phyloP scores from a whole-genome alignment of 257 asterid genomes.

The Eucommia ulmoides region DNA sequence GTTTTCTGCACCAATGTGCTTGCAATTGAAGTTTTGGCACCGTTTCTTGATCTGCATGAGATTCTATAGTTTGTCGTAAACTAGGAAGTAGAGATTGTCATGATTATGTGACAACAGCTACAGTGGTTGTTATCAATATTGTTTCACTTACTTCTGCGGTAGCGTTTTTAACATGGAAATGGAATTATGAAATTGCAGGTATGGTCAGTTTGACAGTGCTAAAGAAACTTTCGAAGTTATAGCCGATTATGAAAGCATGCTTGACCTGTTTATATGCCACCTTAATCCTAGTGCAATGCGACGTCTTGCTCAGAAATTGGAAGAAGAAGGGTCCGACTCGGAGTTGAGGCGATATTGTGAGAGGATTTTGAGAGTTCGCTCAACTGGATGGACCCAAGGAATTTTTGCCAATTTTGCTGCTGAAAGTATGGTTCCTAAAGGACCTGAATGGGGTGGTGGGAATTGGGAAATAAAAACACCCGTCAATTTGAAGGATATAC shows the following conservation, averaged over 20 bases:
- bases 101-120: not conserved
- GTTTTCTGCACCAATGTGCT: too few relatives aligned
- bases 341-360: conserved; percentile 95
- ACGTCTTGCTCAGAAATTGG: conserved; percentile 89
- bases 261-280: conserved; percentile 93
- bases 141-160: conserved; percentile 1
- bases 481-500: conserved; percentile 79
- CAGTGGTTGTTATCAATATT: not conserved
- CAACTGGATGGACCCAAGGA: conserved; percentile 99
- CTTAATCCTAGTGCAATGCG: conserved; percentile 99
- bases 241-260: conserved; percentile 93
- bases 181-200: conserved; percentile 45
- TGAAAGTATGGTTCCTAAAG: conserved; percentile 99
- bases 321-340: conserved; percentile 80
- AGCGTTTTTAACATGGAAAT: conserved; percentile 11
- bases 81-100: conserved; percentile 2
- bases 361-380: conserved; percentile 89
- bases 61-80: not conserved
- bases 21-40: not conserved
- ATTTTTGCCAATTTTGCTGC: conserved; percentile 98
- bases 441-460: conserved; percentile 99
- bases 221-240: conserved; percentile 96
- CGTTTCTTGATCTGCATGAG: not conserved
- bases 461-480: conserved; percentile 99
- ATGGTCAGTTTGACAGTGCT: conserved; percentile 94